Evolutionary conservation across 176 grass and related monocot genomes (phyloP).

Genomic region (Melocanna baccifera): DNA sequence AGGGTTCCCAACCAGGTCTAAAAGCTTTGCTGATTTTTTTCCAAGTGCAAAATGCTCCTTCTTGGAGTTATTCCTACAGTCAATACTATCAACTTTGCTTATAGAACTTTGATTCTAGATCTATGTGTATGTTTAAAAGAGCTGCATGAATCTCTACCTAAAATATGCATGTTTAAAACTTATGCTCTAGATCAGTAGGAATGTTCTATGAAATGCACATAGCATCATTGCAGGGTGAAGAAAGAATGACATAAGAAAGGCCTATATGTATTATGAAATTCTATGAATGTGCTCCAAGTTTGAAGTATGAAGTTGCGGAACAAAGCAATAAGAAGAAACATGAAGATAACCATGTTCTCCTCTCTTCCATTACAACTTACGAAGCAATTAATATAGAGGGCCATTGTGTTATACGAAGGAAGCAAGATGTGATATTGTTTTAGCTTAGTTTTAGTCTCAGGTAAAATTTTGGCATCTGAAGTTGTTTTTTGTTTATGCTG

Average conservation of each 20-base stretch:
- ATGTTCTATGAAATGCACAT: background rate
- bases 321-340: background rate
- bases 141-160: background rate
- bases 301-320: background rate
- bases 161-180: background rate
- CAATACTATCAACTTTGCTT: background rate
- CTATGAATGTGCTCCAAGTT: background rate
- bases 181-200: background rate
- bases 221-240: background rate
- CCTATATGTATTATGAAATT: background rate
- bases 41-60: slow-evolving; percentile 25
- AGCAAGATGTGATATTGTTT: background rate
- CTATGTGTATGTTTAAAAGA: background rate
- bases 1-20: slow-evolving; percentile 17
- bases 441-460: background rate
- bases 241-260: background rate
- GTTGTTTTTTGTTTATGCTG: background rate
- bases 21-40: slow-evolving; percentile 24
- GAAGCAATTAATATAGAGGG: background rate
- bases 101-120: background rate
- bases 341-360: background rate
- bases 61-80: slow-evolving; percentile 7
- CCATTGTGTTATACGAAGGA: background rate
- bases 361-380: background rate
- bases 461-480: background rate